Evolutionary conservation across 2,329 filamentous ascomycete species (phyloP), one percentile per base, ranked within the genome.

Genomic region (Verticillium zaregamsianum): DNA sequence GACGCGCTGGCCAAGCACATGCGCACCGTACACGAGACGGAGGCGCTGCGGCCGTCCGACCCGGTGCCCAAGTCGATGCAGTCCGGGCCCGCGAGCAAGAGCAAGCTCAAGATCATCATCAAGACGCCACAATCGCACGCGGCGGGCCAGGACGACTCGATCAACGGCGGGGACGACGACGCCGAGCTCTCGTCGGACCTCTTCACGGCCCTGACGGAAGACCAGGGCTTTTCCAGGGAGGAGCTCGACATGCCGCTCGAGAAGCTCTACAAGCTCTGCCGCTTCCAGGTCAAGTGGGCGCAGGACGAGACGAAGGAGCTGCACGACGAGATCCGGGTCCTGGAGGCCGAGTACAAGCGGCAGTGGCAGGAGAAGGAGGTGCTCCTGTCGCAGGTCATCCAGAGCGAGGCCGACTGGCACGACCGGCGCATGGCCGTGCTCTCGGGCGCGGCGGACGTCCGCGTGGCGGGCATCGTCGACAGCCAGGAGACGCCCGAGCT

Each of bases 1-100:
- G 95, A 99, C 71, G 95, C 95, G 14, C 83, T 99, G 0, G 93
- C 94, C 2, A 99, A 99, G 76, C 95, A 99, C 74, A 98, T 98
- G 92, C 90, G 95, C 68, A 98, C 95, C 17, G 93, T 99, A 40
- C 95, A 99, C 79, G 95, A 99, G 74, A 97, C 94, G 3, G 95
- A 99, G 77, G 91, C 92, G 17, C 82, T 97, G 25, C 88, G 92
- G n/a, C 90, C 91, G 5, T 88, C 86, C 17, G 88, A 93, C 71
- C 87, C 90, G 2, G 86, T 92, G 14, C 87, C 89, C 25, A 90
- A 92, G 73, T 87, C 87, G 62, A 84, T 86, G 79, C 86, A 87
- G 68, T 72, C 79, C 2, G 74, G 70, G 40, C 75, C 71, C 20
- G 70, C 73, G 49, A 76, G 73, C 69, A 83, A 80, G 66, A 79